phyloP scores from a whole-genome alignment of 306 rosid species.

The Lathyrus oleraceus region DNA sequence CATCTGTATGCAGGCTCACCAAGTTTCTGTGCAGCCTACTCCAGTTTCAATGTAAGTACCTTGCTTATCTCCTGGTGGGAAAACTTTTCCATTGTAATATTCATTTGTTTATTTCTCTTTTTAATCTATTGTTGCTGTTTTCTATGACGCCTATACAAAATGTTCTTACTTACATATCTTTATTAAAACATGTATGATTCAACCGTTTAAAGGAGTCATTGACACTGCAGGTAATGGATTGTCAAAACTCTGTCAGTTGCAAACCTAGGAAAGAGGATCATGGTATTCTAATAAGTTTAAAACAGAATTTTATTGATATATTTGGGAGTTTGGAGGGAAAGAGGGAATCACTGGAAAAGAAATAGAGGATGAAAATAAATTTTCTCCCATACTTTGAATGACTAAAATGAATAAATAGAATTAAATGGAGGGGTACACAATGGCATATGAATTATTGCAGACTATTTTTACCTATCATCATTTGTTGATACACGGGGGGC shows the following conservation, averaged over 20 bases:
- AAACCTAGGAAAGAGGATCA: background rate
- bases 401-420: conserved; percentile 15
- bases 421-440: conserved; percentile 5
- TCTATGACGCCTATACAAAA: conserved; percentile 10
- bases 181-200: conserved; percentile 1
- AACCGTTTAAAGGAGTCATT: conserved; percentile 12
- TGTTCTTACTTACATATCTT: conserved; percentile 18
- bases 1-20: conserved; percentile 65
- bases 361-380: background rate
- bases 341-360: background rate
- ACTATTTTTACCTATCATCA: background rate
- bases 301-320: conserved; percentile 1
- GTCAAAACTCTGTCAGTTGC: background rate
- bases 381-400: conserved; percentile 6
- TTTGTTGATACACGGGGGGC: conserved; percentile 6
- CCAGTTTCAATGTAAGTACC: conserved; percentile 85
- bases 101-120: conserved; percentile 26
- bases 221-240: conserved; percentile 4
- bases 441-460: background rate
- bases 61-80: conserved; percentile 33
- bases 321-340: conserved; percentile 13
- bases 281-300: conserved; percentile 3
- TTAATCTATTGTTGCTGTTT: background rate
- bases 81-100: background rate
- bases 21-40: conserved; percentile 70